Evolutionary conservation across 2,329 filamentous ascomycete genomes (phyloP), one percentile per base, ranked within the genome.

Genomic region (Cladosporium oxysporum): DNA sequence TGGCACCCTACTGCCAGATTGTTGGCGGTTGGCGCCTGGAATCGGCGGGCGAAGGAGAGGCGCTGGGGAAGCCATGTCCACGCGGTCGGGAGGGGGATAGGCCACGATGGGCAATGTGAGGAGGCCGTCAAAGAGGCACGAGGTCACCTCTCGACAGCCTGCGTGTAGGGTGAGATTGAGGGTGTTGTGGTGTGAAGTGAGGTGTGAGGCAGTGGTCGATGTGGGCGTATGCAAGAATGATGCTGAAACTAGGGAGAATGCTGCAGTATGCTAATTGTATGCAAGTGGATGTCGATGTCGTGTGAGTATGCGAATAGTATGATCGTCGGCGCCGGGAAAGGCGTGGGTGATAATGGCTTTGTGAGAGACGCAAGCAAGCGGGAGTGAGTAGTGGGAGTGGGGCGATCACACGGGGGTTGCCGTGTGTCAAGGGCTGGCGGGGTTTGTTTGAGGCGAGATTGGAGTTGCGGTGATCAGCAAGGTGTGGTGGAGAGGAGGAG

Each of bases 31-130:
- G 70, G 83, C 83, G 69, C 91, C 91, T 47, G 90, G 91, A 65
- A 96, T 89, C 68, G 92, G 92, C 64, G 92, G 91, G 68, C 92
- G 90, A 65, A 96, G 89, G 66, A 96, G 87, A 67, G 92, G 92
- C 62, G 90, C 91, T 62, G 91, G 89, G 58, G 90, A 88, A 66
- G 90, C 87, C 89, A 93, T 91, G 73, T 83, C 85, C 74, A 74
- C 66, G 70, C 70, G 73, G 58, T 69, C 66, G 68, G 69, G 71
- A 68, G 70, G 59, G 67, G 58, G 64, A 61, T 69, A 68, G 52
- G 75, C 75, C 75, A 77, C 73, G 71, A 67, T 73, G 74, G 75
- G 58, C 68, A 52, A 29, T 62, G 62, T 61, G 68, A 58, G 44
- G 61, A 60, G 68, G 72, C 72, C 71, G 71, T 69, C 72, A 62